Conservation (phyloP, 2,329 filamentous ascomycete genomes). For the Pseudogymnoascus destructans region DNA sequence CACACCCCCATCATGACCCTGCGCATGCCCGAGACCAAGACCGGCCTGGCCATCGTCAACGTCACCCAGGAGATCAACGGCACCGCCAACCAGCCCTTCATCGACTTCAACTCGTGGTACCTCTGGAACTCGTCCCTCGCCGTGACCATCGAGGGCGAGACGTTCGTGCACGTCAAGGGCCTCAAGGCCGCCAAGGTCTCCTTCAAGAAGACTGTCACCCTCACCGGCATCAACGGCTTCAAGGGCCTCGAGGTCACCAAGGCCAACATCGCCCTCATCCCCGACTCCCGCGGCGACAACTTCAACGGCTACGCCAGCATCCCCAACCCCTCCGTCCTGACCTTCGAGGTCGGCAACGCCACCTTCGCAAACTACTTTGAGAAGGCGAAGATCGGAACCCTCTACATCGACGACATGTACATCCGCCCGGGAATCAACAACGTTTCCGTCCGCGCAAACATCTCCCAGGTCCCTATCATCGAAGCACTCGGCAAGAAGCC, state of each 20-base stretch:
- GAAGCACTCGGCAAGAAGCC: slow-evolving; percentile 17
- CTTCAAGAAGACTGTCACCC: slow-evolving; percentile 40
- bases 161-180: slow-evolving; percentile 36
- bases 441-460: slow-evolving; percentile 35
- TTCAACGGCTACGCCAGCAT: slow-evolving; percentile 40
- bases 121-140: slow-evolving; percentile 36
- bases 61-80: slow-evolving; percentile 27
- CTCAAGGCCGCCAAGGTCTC: slow-evolving; percentile 37
- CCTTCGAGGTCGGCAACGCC: slow-evolving; percentile 38
- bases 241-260: slow-evolving; percentile 36
- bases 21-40: slow-evolving; percentile 24
- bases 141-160: slow-evolving; percentile 39
- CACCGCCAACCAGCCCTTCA: slow-evolving; percentile 22
- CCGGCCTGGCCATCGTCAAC: slow-evolving; percentile 30
- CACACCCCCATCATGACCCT: slow-evolving; percentile 21
- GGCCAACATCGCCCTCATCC: slow-evolving; percentile 32
- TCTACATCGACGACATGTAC: slow-evolving; percentile 33
- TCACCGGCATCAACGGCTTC: slow-evolving; percentile 45
- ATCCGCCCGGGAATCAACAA: slow-evolving; percentile 41
- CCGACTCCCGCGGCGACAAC: slow-evolving; percentile 35
- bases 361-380: slow-evolving; percentile 17
- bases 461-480: slow-evolving; percentile 31
- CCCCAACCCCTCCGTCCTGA: slow-evolving; percentile 46
- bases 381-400: not conserved
- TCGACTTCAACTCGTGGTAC: slow-evolving; percentile 35